Conservation (phyloP, 768 basidiomycete genomes). For the Tricholomella constricta region DNA sequence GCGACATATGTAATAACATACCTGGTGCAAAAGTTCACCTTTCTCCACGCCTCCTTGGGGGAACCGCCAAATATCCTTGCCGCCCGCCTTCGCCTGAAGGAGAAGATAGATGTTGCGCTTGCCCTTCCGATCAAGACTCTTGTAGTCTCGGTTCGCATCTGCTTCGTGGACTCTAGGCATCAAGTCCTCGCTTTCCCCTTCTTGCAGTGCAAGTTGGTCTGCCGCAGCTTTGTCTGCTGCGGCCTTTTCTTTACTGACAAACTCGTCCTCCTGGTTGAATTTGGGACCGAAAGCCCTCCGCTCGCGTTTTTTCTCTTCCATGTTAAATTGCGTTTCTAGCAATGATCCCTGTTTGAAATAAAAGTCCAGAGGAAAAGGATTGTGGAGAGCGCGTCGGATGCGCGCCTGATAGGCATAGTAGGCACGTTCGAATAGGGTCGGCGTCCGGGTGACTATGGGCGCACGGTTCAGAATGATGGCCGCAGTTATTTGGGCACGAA, state of each 20-base stretch:
- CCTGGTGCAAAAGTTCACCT: conserved; percentile 79
- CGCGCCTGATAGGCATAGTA: conserved; percentile 85
- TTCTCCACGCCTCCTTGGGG: conserved; percentile 66
- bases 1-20: conserved; percentile 29
- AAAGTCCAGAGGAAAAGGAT: conserved; percentile 86
- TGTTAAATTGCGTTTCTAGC: conserved; percentile 76
- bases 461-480: conserved; percentile 79
- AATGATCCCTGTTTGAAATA: conserved; percentile 93
- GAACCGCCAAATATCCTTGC: conserved; percentile 73
- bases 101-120: conserved; percentile 90
- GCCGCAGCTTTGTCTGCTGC: conserved; percentile 59
- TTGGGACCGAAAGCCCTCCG: conserved; percentile 69
- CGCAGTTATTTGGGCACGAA: conserved; percentile 44
- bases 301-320: conserved; percentile 76
- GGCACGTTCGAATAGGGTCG: conserved; percentile 72
- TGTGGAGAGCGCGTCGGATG: conserved; percentile 81
- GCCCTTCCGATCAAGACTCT: conserved; percentile 79
- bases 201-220: conserved; percentile 56
- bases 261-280: conserved; percentile 51
- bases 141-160: conserved; percentile 60
- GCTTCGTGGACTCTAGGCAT: conserved; percentile 62
- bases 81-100: conserved; percentile 53
- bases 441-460: conserved; percentile 72
- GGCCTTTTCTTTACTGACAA: conserved; percentile 42
- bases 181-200: conserved; percentile 64